These are phyloP conservation scores for Penicillium palitans DNA, from an alignment of 2,329 filamentous ascomycete genomes.

Conservation along the genomic window DNA sequence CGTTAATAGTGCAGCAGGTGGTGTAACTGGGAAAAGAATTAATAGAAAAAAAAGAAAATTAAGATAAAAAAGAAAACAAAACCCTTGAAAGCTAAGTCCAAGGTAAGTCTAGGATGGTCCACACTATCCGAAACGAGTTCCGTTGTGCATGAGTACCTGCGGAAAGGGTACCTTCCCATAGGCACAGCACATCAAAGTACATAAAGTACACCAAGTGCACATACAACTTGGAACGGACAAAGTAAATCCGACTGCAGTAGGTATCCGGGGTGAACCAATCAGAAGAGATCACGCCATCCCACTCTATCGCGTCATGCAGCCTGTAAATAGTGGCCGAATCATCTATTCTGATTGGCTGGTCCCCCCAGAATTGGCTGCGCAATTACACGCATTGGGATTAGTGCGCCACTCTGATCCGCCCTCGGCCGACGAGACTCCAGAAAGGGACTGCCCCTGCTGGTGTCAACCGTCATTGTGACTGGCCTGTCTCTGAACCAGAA, in stretches of 20 bases:
- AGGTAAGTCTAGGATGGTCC: conserved; percentile 6
- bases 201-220: too few species aligned
- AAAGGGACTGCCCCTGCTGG: conserved; percentile 13
- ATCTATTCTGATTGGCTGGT: conserved; percentile 24
- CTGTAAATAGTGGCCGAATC: conserved; percentile 32
- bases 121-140: conserved; percentile 5
- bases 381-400: conserved; percentile 28
- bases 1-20: conserved; percentile 3
- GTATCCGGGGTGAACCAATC: conserved; percentile 21
- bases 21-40: background rate
- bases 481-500: conserved; percentile 5
- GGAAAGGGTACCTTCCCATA: conserved; percentile 8
- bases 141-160: conserved; percentile 2
- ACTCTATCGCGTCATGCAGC: conserved; percentile 37
- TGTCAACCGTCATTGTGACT: conserved; percentile 11
- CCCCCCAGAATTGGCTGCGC: conserved; percentile 27
- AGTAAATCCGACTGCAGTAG: conserved; percentile 17
- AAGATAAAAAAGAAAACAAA: background rate
- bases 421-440: conserved; percentile 18
- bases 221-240: background rate
- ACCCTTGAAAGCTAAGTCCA: background rate
- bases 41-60: too few species aligned
- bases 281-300: conserved; percentile 28
- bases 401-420: conserved; percentile 34
- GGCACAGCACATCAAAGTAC: background rate